phyloP scores from a whole-genome alignment of 306 rosid genomes.

The Pachyrhizus erosus region DNA sequence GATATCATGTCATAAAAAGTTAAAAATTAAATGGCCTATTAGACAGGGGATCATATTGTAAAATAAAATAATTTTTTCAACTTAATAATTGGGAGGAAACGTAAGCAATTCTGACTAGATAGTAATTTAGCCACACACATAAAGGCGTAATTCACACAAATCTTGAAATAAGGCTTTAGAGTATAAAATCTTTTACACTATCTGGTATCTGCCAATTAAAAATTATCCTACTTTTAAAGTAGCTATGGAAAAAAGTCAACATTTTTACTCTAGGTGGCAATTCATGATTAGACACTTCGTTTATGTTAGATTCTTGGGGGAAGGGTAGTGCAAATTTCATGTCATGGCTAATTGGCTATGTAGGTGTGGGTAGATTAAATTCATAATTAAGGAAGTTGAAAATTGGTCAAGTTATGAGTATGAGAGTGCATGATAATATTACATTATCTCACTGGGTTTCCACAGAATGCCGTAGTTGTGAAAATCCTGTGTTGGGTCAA shows the following conservation, averaged over 20 bases:
- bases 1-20: not conserved
- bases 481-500: conserved; percentile 89
- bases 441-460: conserved; percentile 89
- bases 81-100: conserved; percentile 7
- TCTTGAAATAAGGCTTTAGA: not conserved
- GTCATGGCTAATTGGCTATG: not conserved
- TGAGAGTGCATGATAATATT: conserved; percentile 17
- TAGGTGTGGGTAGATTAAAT: not conserved
- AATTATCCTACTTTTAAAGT: not conserved
- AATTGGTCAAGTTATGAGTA: conserved; percentile 2
- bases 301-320: not conserved
- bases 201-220: not conserved
- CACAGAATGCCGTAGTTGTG: conserved; percentile 87
- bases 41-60: conserved; percentile 9
- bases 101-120: not conserved
- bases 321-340: not conserved
- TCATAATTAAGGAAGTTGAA: not conserved
- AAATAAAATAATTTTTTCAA: conserved; percentile 22
- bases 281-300: too few species aligned
- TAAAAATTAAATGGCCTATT: not conserved
- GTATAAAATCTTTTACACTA: not conserved
- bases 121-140: not conserved
- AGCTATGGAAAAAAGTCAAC: not conserved
- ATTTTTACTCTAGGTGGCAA: too few species aligned
- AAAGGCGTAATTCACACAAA: not conserved